phyloP scores from a whole-genome alignment of 257 asterid species.

The Solanum virginianum region DNA sequence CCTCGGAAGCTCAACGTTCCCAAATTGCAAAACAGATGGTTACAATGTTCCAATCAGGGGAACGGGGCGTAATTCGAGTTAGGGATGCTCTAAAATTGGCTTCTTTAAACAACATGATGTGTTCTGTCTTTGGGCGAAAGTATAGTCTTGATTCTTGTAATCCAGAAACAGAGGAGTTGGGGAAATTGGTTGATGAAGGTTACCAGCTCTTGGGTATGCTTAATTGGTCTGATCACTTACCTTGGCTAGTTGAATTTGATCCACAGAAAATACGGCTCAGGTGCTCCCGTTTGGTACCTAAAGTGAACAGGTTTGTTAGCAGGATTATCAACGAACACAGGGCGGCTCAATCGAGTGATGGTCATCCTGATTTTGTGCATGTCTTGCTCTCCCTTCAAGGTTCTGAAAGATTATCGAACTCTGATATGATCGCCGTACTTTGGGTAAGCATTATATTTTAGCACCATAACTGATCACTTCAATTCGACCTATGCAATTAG shows the following conservation, averaged over 20 bases:
- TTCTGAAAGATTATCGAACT: constrained; percentile 38
- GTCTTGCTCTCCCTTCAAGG: constrained; percentile 52
- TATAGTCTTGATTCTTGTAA: constrained; percentile 18
- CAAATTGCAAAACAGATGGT: constrained; percentile 42
- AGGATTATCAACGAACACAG: constrained; percentile 39
- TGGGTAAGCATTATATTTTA: constrained; percentile 44
- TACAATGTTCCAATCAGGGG: neutral
- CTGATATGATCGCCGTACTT: constrained; percentile 78
- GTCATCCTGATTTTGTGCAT: constrained; percentile 38
- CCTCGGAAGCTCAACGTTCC: constrained; percentile 37
- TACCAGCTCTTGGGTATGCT: constrained; percentile 46
- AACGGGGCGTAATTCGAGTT: constrained; percentile 14
- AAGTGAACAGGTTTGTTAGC: constrained; percentile 52
- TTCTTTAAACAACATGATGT: constrained; percentile 72
- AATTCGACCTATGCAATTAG: neutral
- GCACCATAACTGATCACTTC: neutral
- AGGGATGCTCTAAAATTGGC: constrained; percentile 50
- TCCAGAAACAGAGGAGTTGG: constrained; percentile 30
- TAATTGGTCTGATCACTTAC: constrained; percentile 73
- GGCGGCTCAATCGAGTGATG: constrained; percentile 2
- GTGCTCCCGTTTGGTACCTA: constrained; percentile 55
- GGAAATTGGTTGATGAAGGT: constrained; percentile 54
- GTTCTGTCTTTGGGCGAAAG: constrained; percentile 47
- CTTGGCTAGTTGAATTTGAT: constrained; percentile 54
- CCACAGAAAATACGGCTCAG: constrained; percentile 44